phyloP scores from a whole-genome alignment of 768 basidiomycete species.

The Podaxis pistillaris region DNA sequence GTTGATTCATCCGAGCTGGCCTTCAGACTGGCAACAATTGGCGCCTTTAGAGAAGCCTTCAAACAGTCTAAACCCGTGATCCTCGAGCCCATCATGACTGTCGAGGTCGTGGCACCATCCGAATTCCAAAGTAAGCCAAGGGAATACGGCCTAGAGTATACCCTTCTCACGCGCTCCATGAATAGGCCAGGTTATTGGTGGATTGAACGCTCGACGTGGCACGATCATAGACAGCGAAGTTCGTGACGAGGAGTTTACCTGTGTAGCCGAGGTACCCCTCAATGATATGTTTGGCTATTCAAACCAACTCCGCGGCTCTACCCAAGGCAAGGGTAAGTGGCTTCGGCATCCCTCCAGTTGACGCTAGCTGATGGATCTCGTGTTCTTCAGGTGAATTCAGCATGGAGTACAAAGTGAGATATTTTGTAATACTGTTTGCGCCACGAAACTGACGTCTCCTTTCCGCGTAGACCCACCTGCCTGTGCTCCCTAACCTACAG shows the following conservation, averaged over 20 bases:
- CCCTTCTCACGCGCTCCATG: neutral
- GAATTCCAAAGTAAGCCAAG: slow-evolving; percentile 83
- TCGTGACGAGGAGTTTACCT: slow-evolving; percentile 94
- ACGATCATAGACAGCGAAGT: slow-evolving; percentile 96
- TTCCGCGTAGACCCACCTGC: slow-evolving; percentile 59
- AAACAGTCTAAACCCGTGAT: slow-evolving; percentile 74
- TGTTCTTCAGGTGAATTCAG: slow-evolving; percentile 9
- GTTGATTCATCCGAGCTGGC: slow-evolving; percentile 98
- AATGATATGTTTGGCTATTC: slow-evolving; percentile 99
- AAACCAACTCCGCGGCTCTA: slow-evolving; percentile 86
- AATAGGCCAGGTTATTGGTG: slow-evolving; percentile 85
- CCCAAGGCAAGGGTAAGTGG: slow-evolving; percentile 90
- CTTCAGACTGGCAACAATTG: slow-evolving; percentile 87
- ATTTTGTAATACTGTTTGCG: neutral
- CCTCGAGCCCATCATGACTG: slow-evolving; percentile 97
- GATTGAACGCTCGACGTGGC: slow-evolving; percentile 87
- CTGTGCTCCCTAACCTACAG: slow-evolving; percentile 85
- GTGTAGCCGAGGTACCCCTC: slow-evolving; percentile 86
- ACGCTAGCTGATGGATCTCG: slow-evolving; percentile 52
- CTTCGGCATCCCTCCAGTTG: slow-evolving; percentile 43
- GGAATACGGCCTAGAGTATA: neutral
- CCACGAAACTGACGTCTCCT: slow-evolving; percentile 1
- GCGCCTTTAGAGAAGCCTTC: slow-evolving; percentile 92
- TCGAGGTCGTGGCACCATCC: slow-evolving; percentile 92
- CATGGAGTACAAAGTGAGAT: slow-evolving; percentile 14